Evolutionary conservation across 257 asterid species (phyloP).

Genomic region (Mentha longifolia): DNA sequence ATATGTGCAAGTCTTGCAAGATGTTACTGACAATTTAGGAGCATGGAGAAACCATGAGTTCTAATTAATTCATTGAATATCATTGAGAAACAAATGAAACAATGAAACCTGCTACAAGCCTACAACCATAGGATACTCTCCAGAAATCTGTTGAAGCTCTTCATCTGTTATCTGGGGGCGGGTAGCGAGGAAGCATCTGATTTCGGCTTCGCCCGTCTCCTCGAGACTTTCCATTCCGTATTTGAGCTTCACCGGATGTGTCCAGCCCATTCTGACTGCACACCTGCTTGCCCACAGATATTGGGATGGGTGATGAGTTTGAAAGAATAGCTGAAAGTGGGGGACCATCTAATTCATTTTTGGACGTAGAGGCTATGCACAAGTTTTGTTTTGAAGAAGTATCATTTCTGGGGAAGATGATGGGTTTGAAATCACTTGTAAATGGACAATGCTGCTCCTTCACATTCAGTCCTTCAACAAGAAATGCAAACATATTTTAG

Average conservation of each 20-base stretch:
- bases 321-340: conserved; percentile 42
- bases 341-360: conserved; percentile 49
- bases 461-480: conserved; percentile 57
- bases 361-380: conserved; percentile 48
- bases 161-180: conserved; percentile 66
- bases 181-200: conserved; percentile 74
- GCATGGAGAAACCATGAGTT: conserved; percentile 9
- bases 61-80: conserved; percentile 10
- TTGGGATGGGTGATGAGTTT: conserved; percentile 39
- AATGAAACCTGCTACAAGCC: conserved; percentile 24
- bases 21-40: conserved; percentile 14
- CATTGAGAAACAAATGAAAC: conserved; percentile 28
- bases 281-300: conserved; percentile 48
- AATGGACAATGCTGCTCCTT: conserved; percentile 52
- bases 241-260: conserved; percentile 50
- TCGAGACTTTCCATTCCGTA: conserved; percentile 52
- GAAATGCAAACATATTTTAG: conserved; percentile 30
- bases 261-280: conserved; percentile 48
- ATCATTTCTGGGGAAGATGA: conserved; percentile 43
- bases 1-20: conserved; percentile 25
- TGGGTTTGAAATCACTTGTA: conserved; percentile 44
- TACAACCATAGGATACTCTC: conserved; percentile 69
- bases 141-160: conserved; percentile 70
- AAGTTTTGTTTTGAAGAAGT: conserved; percentile 43
- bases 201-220: conserved; percentile 61